phyloP scores from a whole-genome alignment of 2,329 filamentous ascomycete species.

The Aureobasidium melanogenum region DNA sequence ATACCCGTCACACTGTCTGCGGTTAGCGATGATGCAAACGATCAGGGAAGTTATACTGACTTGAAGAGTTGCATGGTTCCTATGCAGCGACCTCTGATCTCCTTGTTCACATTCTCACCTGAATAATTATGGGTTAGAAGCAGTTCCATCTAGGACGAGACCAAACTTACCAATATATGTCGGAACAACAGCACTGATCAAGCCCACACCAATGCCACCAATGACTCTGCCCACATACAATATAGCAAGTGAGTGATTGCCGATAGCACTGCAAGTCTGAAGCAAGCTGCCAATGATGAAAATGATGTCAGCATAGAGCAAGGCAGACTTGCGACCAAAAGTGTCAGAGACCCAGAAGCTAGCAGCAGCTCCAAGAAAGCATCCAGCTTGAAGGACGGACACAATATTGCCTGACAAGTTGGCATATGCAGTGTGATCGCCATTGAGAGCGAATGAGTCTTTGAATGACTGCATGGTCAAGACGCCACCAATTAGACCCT shows the following conservation, averaged over 20 bases:
- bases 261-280: conserved; percentile 31
- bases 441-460: conserved; percentile 31
- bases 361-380: conserved; percentile 36
- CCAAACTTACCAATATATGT: conserved; percentile 29
- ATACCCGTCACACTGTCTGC: conserved; percentile 31
- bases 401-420: conserved; percentile 37
- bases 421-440: conserved; percentile 25
- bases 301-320: conserved; percentile 35
- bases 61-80: conserved; percentile 25
- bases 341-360: conserved; percentile 35
- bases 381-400: conserved; percentile 35
- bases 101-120: conserved; percentile 37
- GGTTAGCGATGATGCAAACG: background rate
- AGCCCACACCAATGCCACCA: conserved; percentile 36
- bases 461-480: conserved; percentile 36
- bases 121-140: conserved; percentile 17
- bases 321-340: conserved; percentile 32
- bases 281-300: conserved; percentile 34
- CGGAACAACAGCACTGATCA: conserved; percentile 35
- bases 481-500: conserved; percentile 27
- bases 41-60: background rate
- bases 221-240: conserved; percentile 36
- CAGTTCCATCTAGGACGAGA: conserved; percentile 26
- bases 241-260: conserved; percentile 27
- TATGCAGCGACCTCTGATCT: conserved; percentile 23